Evolutionary conservation across 1,139 yeast species (phyloP), one percentile per base, ranked within the genome.

Genomic region (Pichia sp.): DNA sequence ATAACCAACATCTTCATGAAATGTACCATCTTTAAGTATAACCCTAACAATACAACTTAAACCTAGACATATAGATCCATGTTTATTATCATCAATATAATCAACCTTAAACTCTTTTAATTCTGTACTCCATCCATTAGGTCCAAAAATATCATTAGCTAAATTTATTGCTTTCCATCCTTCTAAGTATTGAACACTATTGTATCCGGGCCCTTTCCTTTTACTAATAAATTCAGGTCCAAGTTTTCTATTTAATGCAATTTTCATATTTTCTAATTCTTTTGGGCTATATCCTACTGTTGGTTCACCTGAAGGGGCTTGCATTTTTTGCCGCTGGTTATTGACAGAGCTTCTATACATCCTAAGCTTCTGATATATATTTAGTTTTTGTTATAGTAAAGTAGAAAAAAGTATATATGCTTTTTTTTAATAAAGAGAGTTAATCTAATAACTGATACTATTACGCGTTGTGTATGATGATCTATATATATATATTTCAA

Each of bases 201-300:
- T 71, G 7, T 83, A 81, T 3, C 87, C 87, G 27, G 82, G 87
- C 1, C 90, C 94, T 2, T 90, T 82, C 35, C 97, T 72, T 41
- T 78, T 77, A 35, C 95, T 80, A 30, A 92, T 81, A 58, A 79
- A 90, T 62, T 90, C 97, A 0, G 97, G 97, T 0, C 98, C 98
- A 30, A 89, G 68, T 29, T 80, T 79, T 54, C 75, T 78, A 51
- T 78, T 79, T 35, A 84, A 64, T 22, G 70, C 67, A 25, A 53
- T 54, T 51, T 69, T 72, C 39, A 77, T 73, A 4, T 67, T 55
- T 6, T 55, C 55, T 16, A 63, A 58, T 47, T 76, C 81, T 37
- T 69, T 72, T 1, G 41, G 30, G 1, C 58, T 43, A 37, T 57
- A 41, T 4, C 52, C 50, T 8, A 33, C 30, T 7, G 37, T 36